A percentile compares a stretch with the other conserved stretches of the same genome.
Evolutionary conservation across 306 rosid species (phyloP).

Genomic region (Dicorynia guianensis): DNA sequence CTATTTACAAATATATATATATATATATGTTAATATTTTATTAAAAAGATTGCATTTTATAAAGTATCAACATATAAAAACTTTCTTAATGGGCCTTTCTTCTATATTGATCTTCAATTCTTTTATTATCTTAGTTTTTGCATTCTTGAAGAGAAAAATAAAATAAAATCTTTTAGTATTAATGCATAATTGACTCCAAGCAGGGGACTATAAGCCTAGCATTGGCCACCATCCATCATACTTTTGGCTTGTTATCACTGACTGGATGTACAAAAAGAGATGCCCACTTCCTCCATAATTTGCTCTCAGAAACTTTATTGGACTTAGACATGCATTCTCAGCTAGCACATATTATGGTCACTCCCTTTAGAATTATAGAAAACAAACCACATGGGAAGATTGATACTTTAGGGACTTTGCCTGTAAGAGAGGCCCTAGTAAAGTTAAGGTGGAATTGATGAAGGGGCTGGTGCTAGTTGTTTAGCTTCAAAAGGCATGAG

Average conservation of each 20-base stretch:
- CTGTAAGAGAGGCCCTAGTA: constrained; percentile 23
- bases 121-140: constrained; percentile 12
- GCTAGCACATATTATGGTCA: constrained; percentile 31
- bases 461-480: constrained; percentile 37
- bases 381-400: constrained; percentile 48
- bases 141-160: constrained; percentile 37
- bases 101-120: constrained; percentile 7
- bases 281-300: constrained; percentile 58
- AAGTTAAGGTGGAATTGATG: constrained; percentile 36
- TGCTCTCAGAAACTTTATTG: constrained; percentile 45
- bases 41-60: too few species aligned
- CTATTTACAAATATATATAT: too few species aligned
- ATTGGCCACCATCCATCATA: constrained; percentile 28
- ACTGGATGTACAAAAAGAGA: constrained; percentile 61
- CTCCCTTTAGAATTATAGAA: constrained; percentile 38
- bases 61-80: neutral
- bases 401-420: constrained; percentile 29
- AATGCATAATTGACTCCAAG: constrained; percentile 37
- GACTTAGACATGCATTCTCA: constrained; percentile 35
- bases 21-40: too few species aligned
- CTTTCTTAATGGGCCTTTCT: neutral
- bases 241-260: constrained; percentile 47
- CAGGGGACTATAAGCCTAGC: constrained; percentile 29
- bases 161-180: constrained; percentile 32
- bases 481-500: constrained; percentile 29